A percentile compares a stretch with the other conserved stretches of the same genome.
Conservation (phyloP, 2,329 filamentous ascomycete species). For the Diaporthe ilicicola region DNA sequence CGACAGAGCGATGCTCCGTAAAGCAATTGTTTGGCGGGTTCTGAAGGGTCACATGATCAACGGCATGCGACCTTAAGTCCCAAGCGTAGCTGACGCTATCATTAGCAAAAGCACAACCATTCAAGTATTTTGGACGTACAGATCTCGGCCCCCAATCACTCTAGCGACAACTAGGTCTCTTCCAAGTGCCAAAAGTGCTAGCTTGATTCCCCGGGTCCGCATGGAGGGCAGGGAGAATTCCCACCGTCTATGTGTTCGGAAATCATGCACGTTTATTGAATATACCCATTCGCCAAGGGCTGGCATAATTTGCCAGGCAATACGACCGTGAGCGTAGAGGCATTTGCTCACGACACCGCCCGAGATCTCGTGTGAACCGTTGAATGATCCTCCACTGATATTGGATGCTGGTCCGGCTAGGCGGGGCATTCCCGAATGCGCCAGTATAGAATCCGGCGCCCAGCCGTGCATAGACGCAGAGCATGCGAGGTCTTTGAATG, state of each 20-base stretch:
- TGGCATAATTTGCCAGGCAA: constrained; percentile 16
- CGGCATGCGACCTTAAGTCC: not conserved
- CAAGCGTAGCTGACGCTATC: not conserved
- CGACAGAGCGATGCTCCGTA: not conserved
- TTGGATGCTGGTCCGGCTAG: not conserved
- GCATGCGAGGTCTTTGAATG: not conserved
- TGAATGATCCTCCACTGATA: too few relatives aligned
- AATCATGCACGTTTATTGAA: constrained; percentile 1
- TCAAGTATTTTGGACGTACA: not conserved
- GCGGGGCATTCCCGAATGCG: not conserved
- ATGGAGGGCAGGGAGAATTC: not conserved
- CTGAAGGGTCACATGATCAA: constrained; percentile 11
- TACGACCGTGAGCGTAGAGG: not conserved
- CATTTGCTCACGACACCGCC: not conserved
- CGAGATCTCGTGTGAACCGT: not conserved
- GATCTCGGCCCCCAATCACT: not conserved
- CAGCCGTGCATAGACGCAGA: not conserved
- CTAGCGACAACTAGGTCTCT: not conserved
- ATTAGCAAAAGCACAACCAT: not conserved
- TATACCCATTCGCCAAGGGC: not conserved
- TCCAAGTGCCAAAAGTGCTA: constrained; percentile 2
- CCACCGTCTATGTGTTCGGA: not conserved
- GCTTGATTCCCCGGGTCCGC: not conserved
- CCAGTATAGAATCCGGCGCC: not conserved
- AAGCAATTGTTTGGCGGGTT: not conserved